A percentile compares a stretch with the other conserved stretches of the same genome.
Evolutionary conservation across 1,284 basidiomycete species (phyloP).

Genomic region (Ceratobasidium sp.): DNA sequence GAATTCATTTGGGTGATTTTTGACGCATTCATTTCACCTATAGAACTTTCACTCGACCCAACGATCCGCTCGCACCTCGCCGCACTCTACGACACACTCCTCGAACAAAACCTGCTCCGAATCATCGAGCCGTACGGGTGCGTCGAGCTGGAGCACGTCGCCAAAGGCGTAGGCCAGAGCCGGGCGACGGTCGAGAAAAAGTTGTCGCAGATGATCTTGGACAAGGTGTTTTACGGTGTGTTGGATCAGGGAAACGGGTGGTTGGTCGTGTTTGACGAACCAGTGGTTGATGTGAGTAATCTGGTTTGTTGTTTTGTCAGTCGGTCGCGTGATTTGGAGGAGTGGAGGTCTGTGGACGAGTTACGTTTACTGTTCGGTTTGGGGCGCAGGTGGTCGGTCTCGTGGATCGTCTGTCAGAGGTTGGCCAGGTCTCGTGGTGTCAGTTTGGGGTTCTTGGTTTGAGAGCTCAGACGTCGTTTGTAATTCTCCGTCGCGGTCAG

Average conservation of each 20-base stretch:
- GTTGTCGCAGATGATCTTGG: conserved; percentile 97
- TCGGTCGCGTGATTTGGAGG: neutral
- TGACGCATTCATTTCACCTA: neutral
- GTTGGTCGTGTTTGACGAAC: conserved; percentile 87
- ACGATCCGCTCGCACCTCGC: conserved; percentile 95
- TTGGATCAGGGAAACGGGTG: conserved; percentile 95
- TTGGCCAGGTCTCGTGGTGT: no score
- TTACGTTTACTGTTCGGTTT: neutral
- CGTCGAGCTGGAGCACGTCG: conserved; percentile 91
- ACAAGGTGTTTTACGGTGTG: conserved; percentile 94
- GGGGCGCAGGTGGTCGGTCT: neutral
- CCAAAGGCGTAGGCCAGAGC: conserved; percentile 89
- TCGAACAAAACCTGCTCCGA: conserved; percentile 93
- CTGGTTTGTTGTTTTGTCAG: neutral
- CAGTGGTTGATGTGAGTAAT: conserved; percentile 78
- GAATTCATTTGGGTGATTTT: neutral
- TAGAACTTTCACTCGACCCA: conserved; percentile 91
- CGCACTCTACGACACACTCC: conserved; percentile 91
- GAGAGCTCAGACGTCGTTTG: no score
- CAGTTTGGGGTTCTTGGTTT: no score
- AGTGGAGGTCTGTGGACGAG: neutral
- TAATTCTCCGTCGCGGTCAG: no score
- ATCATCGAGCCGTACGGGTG: conserved; percentile 96
- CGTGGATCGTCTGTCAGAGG: no score
- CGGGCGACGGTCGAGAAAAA: conserved; percentile 89